phyloP scores from a whole-genome alignment of 2,329 filamentous ascomycete species.

The Fusarium nodosum region DNA sequence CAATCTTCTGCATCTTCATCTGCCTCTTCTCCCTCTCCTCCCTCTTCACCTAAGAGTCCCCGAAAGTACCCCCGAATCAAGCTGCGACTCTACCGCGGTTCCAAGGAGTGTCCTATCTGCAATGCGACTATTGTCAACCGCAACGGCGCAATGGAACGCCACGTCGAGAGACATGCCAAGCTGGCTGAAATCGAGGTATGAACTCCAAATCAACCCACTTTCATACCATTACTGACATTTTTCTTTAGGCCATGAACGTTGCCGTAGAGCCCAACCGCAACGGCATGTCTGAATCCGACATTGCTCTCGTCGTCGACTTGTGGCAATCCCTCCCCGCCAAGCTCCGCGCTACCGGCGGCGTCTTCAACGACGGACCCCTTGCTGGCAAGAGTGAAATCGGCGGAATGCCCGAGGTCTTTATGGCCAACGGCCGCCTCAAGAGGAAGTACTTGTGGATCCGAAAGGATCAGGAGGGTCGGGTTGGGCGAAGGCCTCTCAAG shows the following conservation, averaged over 20 bases:
- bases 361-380: slow-evolving; percentile 17
- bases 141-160: slow-evolving; percentile 9
- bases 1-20: neutral
- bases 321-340: slow-evolving; percentile 26
- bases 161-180: slow-evolving; percentile 23
- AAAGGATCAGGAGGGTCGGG: slow-evolving; percentile 7
- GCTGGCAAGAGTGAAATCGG: slow-evolving; percentile 12
- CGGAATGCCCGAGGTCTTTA: slow-evolving; percentile 11
- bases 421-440: slow-evolving; percentile 23
- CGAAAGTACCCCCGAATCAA: accelerated
- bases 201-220: accelerated
- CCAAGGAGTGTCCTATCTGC: slow-evolving; percentile 18
- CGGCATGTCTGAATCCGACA: neutral
- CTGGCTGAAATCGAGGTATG: slow-evolving; percentile 15
- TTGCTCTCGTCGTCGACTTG: slow-evolving; percentile 21
- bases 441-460: slow-evolving; percentile 17
- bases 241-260: slow-evolving; percentile 10
- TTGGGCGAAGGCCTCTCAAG: slow-evolving; percentile 8
- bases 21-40: too few species aligned
- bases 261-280: neutral
- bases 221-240: neutral
- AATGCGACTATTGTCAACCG: slow-evolving; percentile 15
- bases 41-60: neutral
- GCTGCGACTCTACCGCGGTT: neutral
- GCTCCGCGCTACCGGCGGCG: slow-evolving; percentile 12